phyloP scores from a whole-genome alignment of 2,329 filamentous ascomycete species.

The Sclerotinia spermophila region DNA sequence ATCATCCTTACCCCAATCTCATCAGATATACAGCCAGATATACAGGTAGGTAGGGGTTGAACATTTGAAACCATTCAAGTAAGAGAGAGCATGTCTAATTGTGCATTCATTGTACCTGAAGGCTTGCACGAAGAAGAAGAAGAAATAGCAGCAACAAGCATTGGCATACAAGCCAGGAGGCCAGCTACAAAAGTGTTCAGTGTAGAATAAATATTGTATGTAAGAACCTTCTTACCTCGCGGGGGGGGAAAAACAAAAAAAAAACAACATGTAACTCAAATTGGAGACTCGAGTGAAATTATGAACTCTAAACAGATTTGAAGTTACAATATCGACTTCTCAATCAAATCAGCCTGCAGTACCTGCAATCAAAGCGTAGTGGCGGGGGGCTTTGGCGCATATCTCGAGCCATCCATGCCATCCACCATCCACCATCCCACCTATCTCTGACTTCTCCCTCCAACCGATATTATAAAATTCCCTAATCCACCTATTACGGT shows the following conservation, averaged over 20 bases:
- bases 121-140: background rate
- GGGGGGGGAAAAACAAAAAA: no score
- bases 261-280: no score
- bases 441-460: background rate
- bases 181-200: background rate
- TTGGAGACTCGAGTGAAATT: no score
- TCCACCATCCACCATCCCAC: background rate
- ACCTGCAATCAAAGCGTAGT: background rate
- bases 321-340: background rate
- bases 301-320: background rate
- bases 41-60: background rate
- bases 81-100: background rate
- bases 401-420: background rate
- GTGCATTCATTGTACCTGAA: background rate
- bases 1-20: background rate
- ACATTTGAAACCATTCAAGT: slow-evolving; percentile 5
- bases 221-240: no score
- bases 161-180: background rate
- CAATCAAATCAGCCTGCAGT: background rate
- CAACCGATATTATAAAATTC: background rate
- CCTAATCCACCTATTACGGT: background rate
- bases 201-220: no score
- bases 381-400: slow-evolving; percentile 12
- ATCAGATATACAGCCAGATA: background rate
- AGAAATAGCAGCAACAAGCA: background rate